These are phyloP conservation scores for Chlorella variabilis DNA, from an alignment of 163 green algal genomes.

Conservation along the genomic window DNA sequence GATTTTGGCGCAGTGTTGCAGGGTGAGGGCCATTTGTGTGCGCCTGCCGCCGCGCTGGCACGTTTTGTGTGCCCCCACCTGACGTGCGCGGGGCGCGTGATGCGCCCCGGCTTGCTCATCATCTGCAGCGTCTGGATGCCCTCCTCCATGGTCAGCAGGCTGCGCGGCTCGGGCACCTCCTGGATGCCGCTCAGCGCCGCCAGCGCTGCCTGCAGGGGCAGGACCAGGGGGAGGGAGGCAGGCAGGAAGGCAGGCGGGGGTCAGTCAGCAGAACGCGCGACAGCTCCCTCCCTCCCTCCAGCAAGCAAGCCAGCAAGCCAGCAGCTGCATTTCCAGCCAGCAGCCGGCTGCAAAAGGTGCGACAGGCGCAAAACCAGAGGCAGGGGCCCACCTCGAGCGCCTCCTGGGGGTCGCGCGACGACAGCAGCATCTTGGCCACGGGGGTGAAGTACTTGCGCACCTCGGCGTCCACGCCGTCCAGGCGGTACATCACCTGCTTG, in stretches of 20 bases:
- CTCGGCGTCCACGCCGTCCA: conserved; percentile 80
- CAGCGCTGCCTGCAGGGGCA: conserved; percentile 67
- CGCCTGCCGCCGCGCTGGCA: too few relatives aligned
- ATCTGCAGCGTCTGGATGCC: conserved; percentile 75
- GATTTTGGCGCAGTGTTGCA: too few relatives aligned
- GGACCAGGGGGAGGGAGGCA: too few relatives aligned
- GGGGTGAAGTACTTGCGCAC: conserved; percentile 87
- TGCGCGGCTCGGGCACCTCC: conserved; percentile 77
- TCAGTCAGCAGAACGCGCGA: neutral
- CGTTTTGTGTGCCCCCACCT: too few relatives aligned
- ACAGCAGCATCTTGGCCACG: conserved; percentile 83
- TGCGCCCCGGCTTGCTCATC: conserved; percentile 58
- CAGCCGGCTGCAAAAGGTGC: too few relatives aligned
- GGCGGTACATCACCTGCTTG: conserved; percentile 71
- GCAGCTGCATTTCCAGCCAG: too few relatives aligned
- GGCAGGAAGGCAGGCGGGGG: neutral
- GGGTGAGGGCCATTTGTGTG: too few relatives aligned
- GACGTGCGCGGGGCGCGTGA: conserved; percentile 58
- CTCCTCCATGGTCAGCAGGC: conserved; percentile 84
- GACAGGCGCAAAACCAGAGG: too few relatives aligned
- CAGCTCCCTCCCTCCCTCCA: neutral
- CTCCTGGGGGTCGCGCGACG: conserved; percentile 60
- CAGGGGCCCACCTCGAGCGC: conserved; percentile 67
- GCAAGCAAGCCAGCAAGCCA: neutral
- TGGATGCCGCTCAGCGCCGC: conserved; percentile 88